Percentiles rank a stretch among this genome's conserved stretches.
Evolutionary conservation across 2,329 filamentous ascomycete species (phyloP).

Genomic region (Trichoderma lentiforme): DNA sequence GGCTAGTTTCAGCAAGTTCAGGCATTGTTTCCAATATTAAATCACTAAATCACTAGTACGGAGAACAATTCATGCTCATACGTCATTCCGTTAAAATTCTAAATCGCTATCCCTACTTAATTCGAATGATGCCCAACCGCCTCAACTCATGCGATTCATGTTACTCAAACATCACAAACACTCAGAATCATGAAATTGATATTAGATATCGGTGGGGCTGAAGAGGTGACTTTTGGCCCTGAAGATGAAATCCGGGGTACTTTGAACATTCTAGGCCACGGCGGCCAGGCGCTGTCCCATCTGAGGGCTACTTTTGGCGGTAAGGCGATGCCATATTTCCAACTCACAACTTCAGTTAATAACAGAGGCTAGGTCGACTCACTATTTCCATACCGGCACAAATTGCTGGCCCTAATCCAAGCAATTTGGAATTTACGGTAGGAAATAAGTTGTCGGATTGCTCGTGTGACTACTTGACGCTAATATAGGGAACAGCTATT

Average conservation of each 20-base stretch:
- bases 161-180: background rate
- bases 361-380: background rate
- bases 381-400: background rate
- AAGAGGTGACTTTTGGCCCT: background rate
- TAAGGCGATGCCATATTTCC: background rate
- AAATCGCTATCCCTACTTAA: background rate
- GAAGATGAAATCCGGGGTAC: background rate
- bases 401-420: background rate
- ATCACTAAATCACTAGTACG: background rate
- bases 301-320: background rate
- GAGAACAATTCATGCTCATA: background rate
- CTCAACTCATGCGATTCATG: background rate
- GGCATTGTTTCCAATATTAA: background rate
- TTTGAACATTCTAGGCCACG: background rate
- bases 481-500: background rate
- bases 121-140: background rate
- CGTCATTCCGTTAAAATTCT: background rate
- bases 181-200: background rate
- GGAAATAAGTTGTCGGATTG: background rate
- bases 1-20: background rate
- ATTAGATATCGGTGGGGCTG: background rate
- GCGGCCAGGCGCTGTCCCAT: background rate
- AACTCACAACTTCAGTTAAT: background rate
- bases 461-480: background rate
- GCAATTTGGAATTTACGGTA: background rate